Base-by-base conservation (phyloP, 441 rosid species). In the Pelargonium myrrhifolium region DNA sequence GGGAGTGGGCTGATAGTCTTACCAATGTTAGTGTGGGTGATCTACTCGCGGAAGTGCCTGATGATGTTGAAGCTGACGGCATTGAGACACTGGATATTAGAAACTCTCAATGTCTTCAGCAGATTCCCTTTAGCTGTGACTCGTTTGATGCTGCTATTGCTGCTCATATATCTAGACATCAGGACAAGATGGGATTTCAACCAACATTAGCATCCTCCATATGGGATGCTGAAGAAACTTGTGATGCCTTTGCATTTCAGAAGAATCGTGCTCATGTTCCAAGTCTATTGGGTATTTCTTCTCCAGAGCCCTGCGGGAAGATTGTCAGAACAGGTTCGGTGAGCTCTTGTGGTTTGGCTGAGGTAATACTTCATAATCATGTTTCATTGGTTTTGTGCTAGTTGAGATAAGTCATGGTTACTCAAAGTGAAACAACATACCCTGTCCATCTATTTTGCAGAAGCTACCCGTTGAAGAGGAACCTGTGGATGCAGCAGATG, bases 131-230 rank as follows among this genome's bases (percentile, higher is more conserved):
- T 74, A 87, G 87, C 80, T 89, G 94, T 22, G 97, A 94, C 78
- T 94, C 99, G 65, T 94, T 94, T 64, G 99, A 94, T 79, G 98
- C 97, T 71, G 99, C 90, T 60, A 85, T 91, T 74, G 99, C 99
- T 78, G 99, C 96, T 67, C 97, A 94, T 79, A 73, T 92, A 72
- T 83, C 86, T 62, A 86, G 76, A 76, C 94, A 88, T 71, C 94
- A 88, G 77, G 81, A 80, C 76, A 86, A 79, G 79, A 75, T 74
- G 69, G 85, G 70, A 49, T 69, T 71, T 71, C 74, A 76, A 68
- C 74, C 87, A n/a, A 66, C 76, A 4, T 62, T 77, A 68, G 65
- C 78, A 69, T 73, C 83, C 43, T 89, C 98, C 35, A 81, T 88
- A 63, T 94, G 96, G 97, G 99, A 88, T 79, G 96, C 90, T 69